Evolutionary conservation across 202 grass and related monocot genomes (phyloP).

Genomic region (Setaria italica): DNA sequence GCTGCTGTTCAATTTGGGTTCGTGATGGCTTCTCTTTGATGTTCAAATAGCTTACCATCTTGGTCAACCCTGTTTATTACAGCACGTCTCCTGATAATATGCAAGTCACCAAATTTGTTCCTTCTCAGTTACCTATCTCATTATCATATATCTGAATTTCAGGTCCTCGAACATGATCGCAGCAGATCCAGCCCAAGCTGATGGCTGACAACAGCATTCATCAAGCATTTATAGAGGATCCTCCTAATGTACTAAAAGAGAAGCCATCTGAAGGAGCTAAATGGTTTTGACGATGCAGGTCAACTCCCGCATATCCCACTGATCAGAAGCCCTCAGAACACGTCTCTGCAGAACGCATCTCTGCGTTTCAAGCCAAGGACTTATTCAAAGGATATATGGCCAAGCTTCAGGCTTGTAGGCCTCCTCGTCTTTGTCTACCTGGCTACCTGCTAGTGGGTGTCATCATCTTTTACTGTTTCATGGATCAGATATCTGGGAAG

Average conservation of each 20-base stretch:
- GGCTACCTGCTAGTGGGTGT: conserved; percentile 72
- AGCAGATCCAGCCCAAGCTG: conserved; percentile 24
- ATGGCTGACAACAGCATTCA: conserved; percentile 56
- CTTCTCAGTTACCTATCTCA: not conserved
- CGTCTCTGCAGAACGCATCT: not conserved
- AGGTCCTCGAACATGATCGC: not conserved
- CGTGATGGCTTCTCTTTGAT: not conserved
- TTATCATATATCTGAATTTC: conserved; percentile 6
- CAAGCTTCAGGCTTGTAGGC: conserved; percentile 63
- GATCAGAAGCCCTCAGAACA: conserved; percentile 36
- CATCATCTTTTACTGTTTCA: conserved; percentile 68
- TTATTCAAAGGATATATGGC: conserved; percentile 55
- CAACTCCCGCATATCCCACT: conserved; percentile 46
- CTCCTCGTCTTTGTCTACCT: conserved; percentile 74
- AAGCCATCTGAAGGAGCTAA: conserved; percentile 41
- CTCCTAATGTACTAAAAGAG: conserved; percentile 24
- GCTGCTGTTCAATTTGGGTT: conserved; percentile 16
- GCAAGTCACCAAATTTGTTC: not conserved
- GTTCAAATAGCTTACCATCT: not conserved
- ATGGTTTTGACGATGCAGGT: conserved; percentile 60
- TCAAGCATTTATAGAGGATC: conserved; percentile 48
- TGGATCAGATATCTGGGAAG: conserved; percentile 72
- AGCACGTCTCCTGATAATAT: conserved; percentile 19
- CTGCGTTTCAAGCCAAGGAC: conserved; percentile 50
- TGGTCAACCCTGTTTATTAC: not conserved